Conservation (phyloP, 108 stramenopile genomes). For the Fragilaria crotonensis region DNA sequence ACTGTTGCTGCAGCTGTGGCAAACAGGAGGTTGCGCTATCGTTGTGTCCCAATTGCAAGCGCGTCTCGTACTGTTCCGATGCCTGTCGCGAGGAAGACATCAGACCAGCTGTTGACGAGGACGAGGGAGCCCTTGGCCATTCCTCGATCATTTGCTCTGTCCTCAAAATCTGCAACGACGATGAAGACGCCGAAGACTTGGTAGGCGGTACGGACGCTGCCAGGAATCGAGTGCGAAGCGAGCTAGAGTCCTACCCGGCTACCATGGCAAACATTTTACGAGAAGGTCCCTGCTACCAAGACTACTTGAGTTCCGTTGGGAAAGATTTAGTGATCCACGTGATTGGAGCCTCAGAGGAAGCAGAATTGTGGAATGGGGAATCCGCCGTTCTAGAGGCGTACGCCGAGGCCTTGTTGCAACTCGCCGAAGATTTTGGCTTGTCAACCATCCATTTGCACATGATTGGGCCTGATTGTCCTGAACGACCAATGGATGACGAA, state of each 20-base stretch:
- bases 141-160: slow-evolving; percentile 69
- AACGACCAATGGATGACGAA: slow-evolving; percentile 19
- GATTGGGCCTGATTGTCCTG: slow-evolving; percentile 72
- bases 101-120: slow-evolving; percentile 3
- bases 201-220: slow-evolving; percentile 38
- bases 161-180: slow-evolving; percentile 56
- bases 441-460: slow-evolving; percentile 46
- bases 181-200: slow-evolving; percentile 56
- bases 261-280: slow-evolving; percentile 71
- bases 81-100: slow-evolving; percentile 49
- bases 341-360: slow-evolving; percentile 70
- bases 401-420: slow-evolving; percentile 70
- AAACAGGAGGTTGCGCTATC: slow-evolving; percentile 7
- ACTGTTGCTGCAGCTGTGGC: slow-evolving; percentile 43
- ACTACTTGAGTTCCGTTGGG: slow-evolving; percentile 11
- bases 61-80: slow-evolving; percentile 74
- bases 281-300: slow-evolving; percentile 53
- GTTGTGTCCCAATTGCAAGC: slow-evolving; percentile 33
- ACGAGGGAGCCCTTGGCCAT: slow-evolving; percentile 60
- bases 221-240: slow-evolving; percentile 61
- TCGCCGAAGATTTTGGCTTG: slow-evolving; percentile 31
- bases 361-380: slow-evolving; percentile 72
- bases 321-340: slow-evolving; percentile 61
- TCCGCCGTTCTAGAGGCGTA: slow-evolving; percentile 45
- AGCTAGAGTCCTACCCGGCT: slow-evolving; percentile 81